Percentiles rank a stretch among this genome's conserved stretches.
Evolutionary conservation across 139 green algal species (phyloP).

Genomic region (Tetraselmis chui): DNA sequence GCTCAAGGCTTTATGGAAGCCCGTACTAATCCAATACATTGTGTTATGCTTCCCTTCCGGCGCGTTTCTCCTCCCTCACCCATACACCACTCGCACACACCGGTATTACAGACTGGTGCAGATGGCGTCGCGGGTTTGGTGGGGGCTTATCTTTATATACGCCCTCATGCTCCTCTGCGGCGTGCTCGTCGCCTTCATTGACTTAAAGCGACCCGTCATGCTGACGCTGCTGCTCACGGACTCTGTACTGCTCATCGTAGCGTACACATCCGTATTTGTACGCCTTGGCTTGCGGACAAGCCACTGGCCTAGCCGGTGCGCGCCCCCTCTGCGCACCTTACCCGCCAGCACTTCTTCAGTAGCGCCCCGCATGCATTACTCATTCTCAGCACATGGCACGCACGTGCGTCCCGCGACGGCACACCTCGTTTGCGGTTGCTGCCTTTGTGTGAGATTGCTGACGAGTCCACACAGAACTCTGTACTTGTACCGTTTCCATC

Average conservation of each 20-base stretch:
- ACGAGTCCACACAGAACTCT: neutral
- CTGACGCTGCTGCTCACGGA: neutral
- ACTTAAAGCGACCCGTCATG: neutral
- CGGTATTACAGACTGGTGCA: neutral
- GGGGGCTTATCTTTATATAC: neutral
- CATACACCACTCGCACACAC: no score
- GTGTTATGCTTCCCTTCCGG: neutral
- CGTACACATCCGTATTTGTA: neutral
- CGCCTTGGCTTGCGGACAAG: neutral
- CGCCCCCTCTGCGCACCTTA: no score
- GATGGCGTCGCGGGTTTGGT: neutral
- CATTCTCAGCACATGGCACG: no score
- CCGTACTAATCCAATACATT: no score
- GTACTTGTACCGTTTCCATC: neutral
- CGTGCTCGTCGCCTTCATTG: neutral
- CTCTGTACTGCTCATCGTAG: neutral
- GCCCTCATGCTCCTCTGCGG: neutral
- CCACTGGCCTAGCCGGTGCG: neutral
- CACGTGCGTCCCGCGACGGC: no score
- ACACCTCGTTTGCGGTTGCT: no score
- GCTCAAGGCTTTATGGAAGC: no score
- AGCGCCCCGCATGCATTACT: no score
- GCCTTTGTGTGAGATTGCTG: neutral
- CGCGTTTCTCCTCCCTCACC: neutral
- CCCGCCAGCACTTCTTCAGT: no score